Conservation (phyloP, 2,329 filamentous ascomycete genomes). For the Cytospora schulzeri region DNA sequence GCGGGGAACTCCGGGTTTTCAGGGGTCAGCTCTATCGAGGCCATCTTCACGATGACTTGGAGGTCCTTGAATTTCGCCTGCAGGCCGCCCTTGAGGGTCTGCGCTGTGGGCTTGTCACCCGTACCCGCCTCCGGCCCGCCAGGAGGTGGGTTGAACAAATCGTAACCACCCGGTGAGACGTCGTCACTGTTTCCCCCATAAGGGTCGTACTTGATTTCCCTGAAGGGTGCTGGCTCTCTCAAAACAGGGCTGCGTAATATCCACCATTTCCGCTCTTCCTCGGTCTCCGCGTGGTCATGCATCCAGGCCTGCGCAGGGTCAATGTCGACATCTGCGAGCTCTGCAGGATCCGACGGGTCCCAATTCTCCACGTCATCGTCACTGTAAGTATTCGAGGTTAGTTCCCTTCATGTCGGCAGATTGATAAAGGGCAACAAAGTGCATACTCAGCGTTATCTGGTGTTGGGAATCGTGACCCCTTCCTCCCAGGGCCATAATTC, state of each 20-base stretch:
- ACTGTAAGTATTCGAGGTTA: neutral
- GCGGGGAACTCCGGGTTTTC: slow-evolving; percentile 56
- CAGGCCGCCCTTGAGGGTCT: slow-evolving; percentile 22
- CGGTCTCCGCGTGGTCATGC: slow-evolving; percentile 15
- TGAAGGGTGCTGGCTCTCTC: neutral
- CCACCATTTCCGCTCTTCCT: slow-evolving; percentile 25
- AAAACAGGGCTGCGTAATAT: slow-evolving; percentile 9
- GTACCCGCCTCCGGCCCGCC: neutral
- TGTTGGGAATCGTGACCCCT: slow-evolving; percentile 1
- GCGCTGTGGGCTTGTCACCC: slow-evolving; percentile 24
- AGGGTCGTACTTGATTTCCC: slow-evolving; percentile 6
- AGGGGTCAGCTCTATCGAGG: slow-evolving; percentile 62
- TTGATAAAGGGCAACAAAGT: neutral
- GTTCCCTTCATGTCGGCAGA: neutral
- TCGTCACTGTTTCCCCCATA: too few relatives aligned
- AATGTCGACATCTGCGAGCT: neutral
- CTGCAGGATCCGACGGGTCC: neutral
- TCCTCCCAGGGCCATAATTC: slow-evolving; percentile 4
- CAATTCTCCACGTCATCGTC: slow-evolving; percentile 2
- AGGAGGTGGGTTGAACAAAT: too few relatives aligned
- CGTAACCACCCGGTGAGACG: too few relatives aligned
- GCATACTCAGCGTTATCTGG: slow-evolving; percentile 1
- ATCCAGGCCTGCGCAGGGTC: neutral
- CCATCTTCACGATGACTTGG: slow-evolving; percentile 66
- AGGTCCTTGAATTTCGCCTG: slow-evolving; percentile 37